Base-by-base conservation (phyloP, 169 alveolate species). In the Cryptosporidium bovis region DNA sequence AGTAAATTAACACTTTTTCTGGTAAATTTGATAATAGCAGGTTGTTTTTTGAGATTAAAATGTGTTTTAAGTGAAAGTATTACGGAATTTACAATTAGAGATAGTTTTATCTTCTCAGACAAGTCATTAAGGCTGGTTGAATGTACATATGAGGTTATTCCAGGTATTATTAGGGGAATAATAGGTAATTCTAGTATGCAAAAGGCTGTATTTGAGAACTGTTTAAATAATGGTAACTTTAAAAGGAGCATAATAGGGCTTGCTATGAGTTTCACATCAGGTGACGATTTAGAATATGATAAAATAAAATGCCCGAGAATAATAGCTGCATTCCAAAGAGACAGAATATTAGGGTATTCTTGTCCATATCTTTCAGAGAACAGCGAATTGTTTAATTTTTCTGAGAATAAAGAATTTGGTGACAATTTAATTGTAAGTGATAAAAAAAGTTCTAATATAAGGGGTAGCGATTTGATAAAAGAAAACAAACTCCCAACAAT, bases 321-420 rank as follows among this genome's bases (percentile, higher is more conserved):
- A n/a, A 77, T 77, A 56, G 87, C 87, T 46, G 65, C 87, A 1
- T 77, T 77, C 29, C 64, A 58, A 24, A 56, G 87, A 16, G 87
- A 77, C 24, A 56, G 87, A 50, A 77, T 77, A 36, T 64, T 77
- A 20, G 87, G 87, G 5, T 77, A 60, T 29, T 77, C 87, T 2
- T 77, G 87, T 51, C 87, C 87, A n/a, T 60, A 77, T 62, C 44
- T 77, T 18, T 56, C 87, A 36, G 55, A 46, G 5, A n/a, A 27
- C 20, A 62, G 64, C 16, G 87, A 77, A 34, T 48, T 69, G 5
- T 69, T 69, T 48, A 77, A 5, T 36, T 77, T 77, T 44, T 46
- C 33, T 6, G 60, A 77, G 20, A 77, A 77, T 77, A 60, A 60
- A 29, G 87, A 77, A n/a, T 34, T 48, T 15, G 34, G 29, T 15